A percentile compares a stretch with the other conserved stretches of the same genome.
Conservation (phyloP, 257 asterid genomes). For the Prunella vulgaris region DNA sequence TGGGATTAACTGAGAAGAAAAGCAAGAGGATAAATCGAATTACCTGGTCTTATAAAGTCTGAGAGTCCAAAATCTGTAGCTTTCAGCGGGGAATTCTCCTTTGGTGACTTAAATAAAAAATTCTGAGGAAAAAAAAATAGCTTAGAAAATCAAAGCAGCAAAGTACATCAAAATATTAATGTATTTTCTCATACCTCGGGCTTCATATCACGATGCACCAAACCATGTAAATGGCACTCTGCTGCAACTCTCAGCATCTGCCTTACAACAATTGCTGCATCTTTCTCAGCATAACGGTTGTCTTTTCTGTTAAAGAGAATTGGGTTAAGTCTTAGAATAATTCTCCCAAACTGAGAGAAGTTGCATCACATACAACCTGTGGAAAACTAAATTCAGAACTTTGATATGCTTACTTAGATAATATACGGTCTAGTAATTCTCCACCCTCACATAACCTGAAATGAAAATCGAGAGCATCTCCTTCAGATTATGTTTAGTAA, state of each 20-base stretch:
- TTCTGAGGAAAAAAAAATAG: slow-evolving; percentile 42
- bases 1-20: not conserved
- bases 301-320: slow-evolving; percentile 66
- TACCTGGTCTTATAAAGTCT: slow-evolving; percentile 95
- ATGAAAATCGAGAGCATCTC: slow-evolving; percentile 8
- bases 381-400: slow-evolving; percentile 1
- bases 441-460: slow-evolving; percentile 94
- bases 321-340: slow-evolving; percentile 24
- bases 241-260: slow-evolving; percentile 99
- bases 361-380: not conserved
- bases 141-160: slow-evolving; percentile 23
- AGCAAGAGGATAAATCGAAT: slow-evolving; percentile 9
- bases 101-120: slow-evolving; percentile 80
- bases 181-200: slow-evolving; percentile 65
- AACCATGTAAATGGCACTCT: slow-evolving; percentile 93
- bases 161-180: not conserved
- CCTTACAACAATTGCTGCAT: slow-evolving; percentile 87
- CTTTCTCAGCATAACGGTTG: slow-evolving; percentile 92
- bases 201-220: slow-evolving; percentile 98
- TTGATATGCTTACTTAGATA: slow-evolving; percentile 61
- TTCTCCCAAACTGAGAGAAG: not conserved
- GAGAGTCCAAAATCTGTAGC: slow-evolving; percentile 99
- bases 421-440: slow-evolving; percentile 85
- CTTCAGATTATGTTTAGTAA: slow-evolving; percentile 6
- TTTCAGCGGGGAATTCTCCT: slow-evolving; percentile 74